Base-by-base conservation (phyloP, 129 eudicot species). In the Heracleum sosnowskyi region DNA sequence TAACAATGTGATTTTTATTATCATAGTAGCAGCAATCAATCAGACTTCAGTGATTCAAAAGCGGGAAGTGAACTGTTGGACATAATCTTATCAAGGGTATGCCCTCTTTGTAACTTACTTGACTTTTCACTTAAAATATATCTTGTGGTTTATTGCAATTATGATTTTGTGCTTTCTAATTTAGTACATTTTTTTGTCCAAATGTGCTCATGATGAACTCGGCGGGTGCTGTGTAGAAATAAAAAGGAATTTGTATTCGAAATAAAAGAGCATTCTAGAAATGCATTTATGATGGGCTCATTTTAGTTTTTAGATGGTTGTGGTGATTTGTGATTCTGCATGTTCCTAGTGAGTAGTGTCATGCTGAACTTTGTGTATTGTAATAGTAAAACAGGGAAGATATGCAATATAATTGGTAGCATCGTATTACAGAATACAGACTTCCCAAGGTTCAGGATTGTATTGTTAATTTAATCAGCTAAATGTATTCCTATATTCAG, bases 21-120 rank as follows among this genome's bases (percentile, higher is more conserved):
- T 69, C 7, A 17, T 69, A 36, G 41, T 31, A 17, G 44, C 87
- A 94, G 96, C 76, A 84, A 88, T 85, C 96, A 86, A 53, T 82
- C 87, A 17, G 99, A 92, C 85, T 82, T 82, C 15, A 82, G 78
- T 78, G 99, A 92, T 76, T 80, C 97, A 7, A 84, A 85, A 80
- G 91, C 93, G 18, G 97, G 97, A 71, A 81, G 87, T 84, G 99
- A 92, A 82, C 93, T 92, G 10, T 77, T 96, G 85, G 99, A 96
- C 80, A 89, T 90, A 87, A 96, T 96, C 79, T 86, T 92, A 55
- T 51, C 94, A 12, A 91, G 90, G 97, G 98, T 91, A 82, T 47
- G 83, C 57, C 69, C 57, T 85, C 36, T 69, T 24, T 33, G 24
- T 75, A 55, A 35, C 47, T 76, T 64, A 3, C 24, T 44, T 39